These are phyloP conservation scores for Meyerozyma smithsonii DNA, from an alignment of 1,139 yeast species.

Conservation along the genomic window DNA sequence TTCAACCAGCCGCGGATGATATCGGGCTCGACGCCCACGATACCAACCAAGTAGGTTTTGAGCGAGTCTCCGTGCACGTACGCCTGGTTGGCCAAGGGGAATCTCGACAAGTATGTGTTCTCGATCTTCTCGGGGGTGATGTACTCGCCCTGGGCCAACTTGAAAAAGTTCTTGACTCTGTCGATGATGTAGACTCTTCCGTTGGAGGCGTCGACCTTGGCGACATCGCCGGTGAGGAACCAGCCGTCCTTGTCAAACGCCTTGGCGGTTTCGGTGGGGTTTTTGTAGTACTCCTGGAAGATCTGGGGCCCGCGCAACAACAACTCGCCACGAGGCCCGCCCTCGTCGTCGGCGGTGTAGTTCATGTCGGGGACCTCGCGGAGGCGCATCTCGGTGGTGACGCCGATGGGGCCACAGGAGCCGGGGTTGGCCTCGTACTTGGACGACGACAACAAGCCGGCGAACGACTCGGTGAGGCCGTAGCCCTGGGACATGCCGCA, in stretches of 20 bases:
- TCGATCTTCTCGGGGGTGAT: conserved; percentile 78
- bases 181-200: conserved; percentile 65
- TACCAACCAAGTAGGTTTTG: conserved; percentile 14
- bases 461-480: conserved; percentile 45
- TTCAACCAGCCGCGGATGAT: conserved; percentile 5
- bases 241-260: conserved; percentile 63
- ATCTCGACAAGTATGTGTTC: conserved; percentile 46
- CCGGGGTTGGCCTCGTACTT: conserved; percentile 35
- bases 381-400: conserved; percentile 53
- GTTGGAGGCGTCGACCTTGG: conserved; percentile 40
- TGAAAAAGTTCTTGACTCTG: conserved; percentile 77
- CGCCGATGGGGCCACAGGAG: conserved; percentile 43
- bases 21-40: conserved; percentile 10
- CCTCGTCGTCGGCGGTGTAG: conserved; percentile 40
- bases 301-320: conserved; percentile 65
- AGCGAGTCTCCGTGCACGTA: conserved; percentile 44
- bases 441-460: conserved; percentile 31
- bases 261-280: conserved; percentile 47
- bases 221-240: conserved; percentile 78
- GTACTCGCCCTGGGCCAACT: conserved; percentile 78
- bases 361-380: conserved; percentile 67
- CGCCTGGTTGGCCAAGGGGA: conserved; percentile 30
- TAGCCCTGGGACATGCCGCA: conserved; percentile 41
- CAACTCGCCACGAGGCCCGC: conserved; percentile 50
- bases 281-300: conserved; percentile 56